Percentiles rank a stretch among this genome's conserved stretches.
Conservation (phyloP, 805 yeast genomes). For the Monosporozyma aquatica region DNA sequence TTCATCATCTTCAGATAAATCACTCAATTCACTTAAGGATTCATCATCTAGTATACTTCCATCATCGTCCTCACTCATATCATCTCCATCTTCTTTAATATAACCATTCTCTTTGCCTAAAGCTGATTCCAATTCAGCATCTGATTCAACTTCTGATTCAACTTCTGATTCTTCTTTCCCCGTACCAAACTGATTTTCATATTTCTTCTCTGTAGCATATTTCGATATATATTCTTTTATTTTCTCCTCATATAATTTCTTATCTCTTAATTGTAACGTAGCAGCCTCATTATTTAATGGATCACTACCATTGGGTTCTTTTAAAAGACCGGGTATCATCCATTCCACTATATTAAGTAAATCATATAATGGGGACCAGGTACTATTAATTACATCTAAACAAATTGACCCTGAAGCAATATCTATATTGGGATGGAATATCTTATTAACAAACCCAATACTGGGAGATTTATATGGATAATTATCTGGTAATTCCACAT, state of each 20-base stretch:
- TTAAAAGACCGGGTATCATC: conserved; percentile 81
- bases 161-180: conserved; percentile 23
- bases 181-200: conserved; percentile 34
- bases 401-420: conserved; percentile 87
- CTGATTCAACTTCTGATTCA: conserved; percentile 22
- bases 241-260: conserved; percentile 51
- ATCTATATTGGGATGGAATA: conserved; percentile 93
- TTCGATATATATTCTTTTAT: conserved; percentile 66
- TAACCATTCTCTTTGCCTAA: too few relatives aligned
- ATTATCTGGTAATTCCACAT: conserved; percentile 89
- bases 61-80: conserved; percentile 7
- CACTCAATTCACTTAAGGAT: conserved; percentile 9
- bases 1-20: conserved; percentile 11
- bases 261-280: conserved; percentile 61
- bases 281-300: conserved; percentile 91
- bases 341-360: conserved; percentile 83
- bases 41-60: conserved; percentile 10
- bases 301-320: conserved; percentile 91
- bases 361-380: conserved; percentile 98
- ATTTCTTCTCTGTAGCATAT: conserved; percentile 46
- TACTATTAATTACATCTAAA: conserved; percentile 90
- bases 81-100: conserved; percentile 23
- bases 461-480: conserved; percentile 95
- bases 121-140: too few relatives aligned
- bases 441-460: conserved; percentile 84